Conservation (phyloP, 805 yeast genomes). For the Teunomyces aglyptinius region DNA sequence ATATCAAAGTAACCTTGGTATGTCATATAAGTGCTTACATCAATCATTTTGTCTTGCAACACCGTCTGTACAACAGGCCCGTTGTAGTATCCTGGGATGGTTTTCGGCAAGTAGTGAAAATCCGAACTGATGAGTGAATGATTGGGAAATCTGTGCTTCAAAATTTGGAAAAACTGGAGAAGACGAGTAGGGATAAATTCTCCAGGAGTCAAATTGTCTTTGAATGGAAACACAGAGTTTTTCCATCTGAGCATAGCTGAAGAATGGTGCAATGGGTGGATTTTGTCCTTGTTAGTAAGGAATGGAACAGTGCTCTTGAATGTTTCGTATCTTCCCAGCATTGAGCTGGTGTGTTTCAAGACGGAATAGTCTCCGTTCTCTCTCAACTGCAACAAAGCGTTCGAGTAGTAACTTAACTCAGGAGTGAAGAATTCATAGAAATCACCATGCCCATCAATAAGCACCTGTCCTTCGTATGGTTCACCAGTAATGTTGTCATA, state of each 20-base stretch:
- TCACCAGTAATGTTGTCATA: conserved; percentile 65
- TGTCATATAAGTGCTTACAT: conserved; percentile 74
- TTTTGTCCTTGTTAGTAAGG: conserved; percentile 25
- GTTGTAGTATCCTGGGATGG: conserved; percentile 54
- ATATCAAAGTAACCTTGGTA: conserved; percentile 84
- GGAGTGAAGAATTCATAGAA: conserved; percentile 71
- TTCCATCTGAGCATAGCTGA: conserved; percentile 38
- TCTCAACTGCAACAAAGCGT: conserved; percentile 54
- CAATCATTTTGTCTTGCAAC: conserved; percentile 62
- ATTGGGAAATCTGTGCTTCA: conserved; percentile 66
- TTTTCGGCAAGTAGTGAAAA: conserved; percentile 50
- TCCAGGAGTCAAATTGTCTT: conserved; percentile 64
- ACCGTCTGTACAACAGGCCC: conserved; percentile 83
- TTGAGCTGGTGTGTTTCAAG: conserved; percentile 21
- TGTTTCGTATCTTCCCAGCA: conserved; percentile 23
- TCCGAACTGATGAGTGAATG: conserved; percentile 76
- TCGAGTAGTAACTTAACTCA: conserved; percentile 55
- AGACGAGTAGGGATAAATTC: conserved; percentile 83
- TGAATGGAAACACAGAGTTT: conserved; percentile 59
- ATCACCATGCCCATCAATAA: conserved; percentile 70
- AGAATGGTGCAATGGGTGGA: conserved; percentile 64
- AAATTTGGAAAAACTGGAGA: conserved; percentile 59
- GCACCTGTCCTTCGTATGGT: conserved; percentile 77
- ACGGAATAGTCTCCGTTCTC: conserved; percentile 44
- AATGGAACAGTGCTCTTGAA: conserved; percentile 30